These are phyloP conservation scores for Alisma plantagoaquatica DNA, from an alignment of 106 monocot species.

Conservation along the genomic window DNA sequence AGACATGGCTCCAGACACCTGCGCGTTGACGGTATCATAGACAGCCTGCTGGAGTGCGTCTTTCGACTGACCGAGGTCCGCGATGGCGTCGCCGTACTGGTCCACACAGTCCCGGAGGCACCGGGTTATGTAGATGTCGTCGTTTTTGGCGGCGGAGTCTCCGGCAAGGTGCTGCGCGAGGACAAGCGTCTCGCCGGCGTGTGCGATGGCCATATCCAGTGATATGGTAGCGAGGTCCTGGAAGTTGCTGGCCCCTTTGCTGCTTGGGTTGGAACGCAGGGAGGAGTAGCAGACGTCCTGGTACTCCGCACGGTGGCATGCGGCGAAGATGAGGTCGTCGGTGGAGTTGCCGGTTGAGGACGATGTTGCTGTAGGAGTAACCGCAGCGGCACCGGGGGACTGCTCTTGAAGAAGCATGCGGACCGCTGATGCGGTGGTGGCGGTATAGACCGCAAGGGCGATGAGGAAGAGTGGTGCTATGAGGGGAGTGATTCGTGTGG, in stretches of 20 bases:
- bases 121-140: background rate
- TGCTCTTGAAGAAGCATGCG: too few species aligned
- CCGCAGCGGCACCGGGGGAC: too few species aligned
- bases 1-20: conserved; percentile 20
- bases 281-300: conserved; percentile 57
- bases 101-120: conserved; percentile 20
- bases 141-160: background rate
- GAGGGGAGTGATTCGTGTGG: too few species aligned
- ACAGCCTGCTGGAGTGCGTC: background rate
- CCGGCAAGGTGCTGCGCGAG: background rate
- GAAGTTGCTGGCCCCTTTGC: conserved; percentile 16
- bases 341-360: too few species aligned
- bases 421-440: too few species aligned
- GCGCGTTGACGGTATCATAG: conserved; percentile 10
- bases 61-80: conserved; percentile 2
- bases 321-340: conserved; percentile 14
- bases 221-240: conserved; percentile 27
- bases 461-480: too few species aligned
- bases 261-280: conserved; percentile 31
- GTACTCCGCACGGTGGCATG: conserved; percentile 47
- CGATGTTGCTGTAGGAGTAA: too few species aligned
- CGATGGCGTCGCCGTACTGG: conserved; percentile 13
- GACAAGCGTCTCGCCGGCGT: conserved; percentile 3
- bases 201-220: conserved; percentile 15
- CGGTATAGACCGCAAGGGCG: too few species aligned